Percentiles rank a stretch among this genome's conserved stretches.
phyloP scores from a whole-genome alignment of 257 asterid genomes.

The Craterostigma plantagineum region DNA sequence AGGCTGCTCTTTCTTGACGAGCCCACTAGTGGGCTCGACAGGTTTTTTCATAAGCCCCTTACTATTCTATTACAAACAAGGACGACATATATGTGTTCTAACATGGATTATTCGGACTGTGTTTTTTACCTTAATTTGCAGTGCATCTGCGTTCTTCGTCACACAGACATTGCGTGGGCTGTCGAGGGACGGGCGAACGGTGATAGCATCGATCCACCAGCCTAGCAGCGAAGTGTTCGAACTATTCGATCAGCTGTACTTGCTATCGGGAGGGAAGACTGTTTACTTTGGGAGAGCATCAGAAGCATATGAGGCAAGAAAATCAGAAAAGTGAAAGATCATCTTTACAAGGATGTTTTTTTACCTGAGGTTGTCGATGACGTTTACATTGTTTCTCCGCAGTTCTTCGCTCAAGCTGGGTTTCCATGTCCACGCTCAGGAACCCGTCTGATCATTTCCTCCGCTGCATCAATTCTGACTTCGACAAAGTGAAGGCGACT shows the following conservation, averaged over 20 bases:
- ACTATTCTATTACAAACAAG: too few species aligned
- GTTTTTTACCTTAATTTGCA: constrained; percentile 9
- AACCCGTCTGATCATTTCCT: constrained; percentile 95
- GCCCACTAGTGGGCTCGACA: constrained; percentile 96
- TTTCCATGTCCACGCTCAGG: constrained; percentile 82
- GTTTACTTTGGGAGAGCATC: constrained; percentile 89
- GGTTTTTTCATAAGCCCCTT: constrained; percentile 17
- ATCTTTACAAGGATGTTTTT: background rate
- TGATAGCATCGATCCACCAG: constrained; percentile 92
- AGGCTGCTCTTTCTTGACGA: constrained; percentile 88
- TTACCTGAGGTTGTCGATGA: background rate
- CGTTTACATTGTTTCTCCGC: constrained; percentile 6
- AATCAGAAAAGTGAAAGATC: background rate
- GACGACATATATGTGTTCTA: too few species aligned
- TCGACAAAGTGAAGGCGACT: constrained; percentile 97
- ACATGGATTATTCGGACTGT: too few species aligned
- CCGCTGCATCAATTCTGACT: constrained; percentile 80
- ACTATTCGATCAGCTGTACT: constrained; percentile 68
- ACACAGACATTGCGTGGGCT: constrained; percentile 74
- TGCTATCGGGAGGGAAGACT: constrained; percentile 83
- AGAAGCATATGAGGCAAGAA: constrained; percentile 73
- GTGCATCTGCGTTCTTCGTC: constrained; percentile 97
- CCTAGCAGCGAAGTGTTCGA: constrained; percentile 98
- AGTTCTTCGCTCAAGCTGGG: constrained; percentile 93
- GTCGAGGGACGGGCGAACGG: constrained; percentile 89